Evolutionary conservation across 2,329 filamentous ascomycete genomes (phyloP), one percentile per base, ranked within the genome.

Genomic region (Xylariaceae sp.): DNA sequence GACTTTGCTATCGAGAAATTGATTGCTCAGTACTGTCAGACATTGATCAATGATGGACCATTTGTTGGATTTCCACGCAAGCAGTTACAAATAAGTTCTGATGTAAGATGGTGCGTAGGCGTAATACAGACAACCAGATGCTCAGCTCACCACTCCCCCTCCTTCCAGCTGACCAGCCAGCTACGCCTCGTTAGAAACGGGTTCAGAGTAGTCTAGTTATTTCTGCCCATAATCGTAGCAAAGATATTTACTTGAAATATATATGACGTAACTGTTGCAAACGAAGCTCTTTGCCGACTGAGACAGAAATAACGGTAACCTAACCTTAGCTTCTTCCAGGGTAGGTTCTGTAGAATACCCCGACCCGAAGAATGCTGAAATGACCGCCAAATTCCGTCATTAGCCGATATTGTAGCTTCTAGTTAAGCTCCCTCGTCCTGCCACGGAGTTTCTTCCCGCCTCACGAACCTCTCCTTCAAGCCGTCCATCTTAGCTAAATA

Each of bases 391-490:
- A 43, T 40, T 24, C 41, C 41, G 41, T 14, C 11, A 17, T n/a
- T 43, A 43, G 19, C 41, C 41, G 41, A 23, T 21, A n/a, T 9
- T 11, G n/a, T n/a, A n/a, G 30, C 6, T 13, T 24, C 21, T 7
- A 24, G 21, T 11, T 26, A 14, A 30, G 13, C 18, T 8, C 8
- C 31, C 15, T 23, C 11, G n/a, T n/a, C 15, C 12, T n/a, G n/a
- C n/a, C n/a, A n/a, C n/a, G n/a, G n/a, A n/a, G n/a, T n/a, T n/a
- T n/a, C n/a, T n/a, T n/a, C n/a, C n/a, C n/a, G n/a, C n/a, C n/a
- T n/a, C n/a, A n/a, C n/a, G n/a, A n/a, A n/a, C n/a, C n/a, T n/a
- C n/a, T n/a, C n/a, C n/a, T n/a, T n/a, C n/a, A n/a, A 24, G 15
- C 13, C 18, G n/a, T 17, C 9, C 14, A 14, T 12, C 32, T 18